Evolutionary conservation across 2,329 filamentous ascomycete species (phyloP), one percentile per base, ranked within the genome.

Genomic region (Fusarium gaditjirri): DNA sequence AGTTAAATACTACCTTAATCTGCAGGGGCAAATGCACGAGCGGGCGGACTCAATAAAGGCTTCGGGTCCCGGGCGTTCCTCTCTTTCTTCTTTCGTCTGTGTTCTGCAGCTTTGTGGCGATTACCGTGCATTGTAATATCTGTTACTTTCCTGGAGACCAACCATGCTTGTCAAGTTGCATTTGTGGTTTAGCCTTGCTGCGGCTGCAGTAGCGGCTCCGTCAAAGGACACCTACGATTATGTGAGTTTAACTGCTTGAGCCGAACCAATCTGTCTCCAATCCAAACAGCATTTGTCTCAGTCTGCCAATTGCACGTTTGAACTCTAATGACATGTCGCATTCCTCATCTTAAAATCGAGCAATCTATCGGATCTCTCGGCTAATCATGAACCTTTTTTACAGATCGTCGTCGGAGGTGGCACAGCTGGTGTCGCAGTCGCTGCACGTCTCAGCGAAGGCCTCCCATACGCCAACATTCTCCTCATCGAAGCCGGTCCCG

Each of bases 361-460:
- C 13, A 12, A n/a, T 7, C 23, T 19, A 21, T 23, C 42, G n/a
- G 4, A 49, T 25, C 23, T n/a, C 25, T 27, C 19, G 14, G 4
- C 42, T 68, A 31, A 68, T 42, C 36, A 3, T 9, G 21, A 44
- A 33, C 19, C 16, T 23, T 13, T 39, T 49, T 35, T 5, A 17
- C 11, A 68, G 65, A 75, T 80, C 25, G 73, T 80, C n/a, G 68
- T 79, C 4, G 79, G 79, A 14, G 79, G 79, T 5, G 79, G 79
- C 2, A 79, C 79, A 7, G 76, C 77, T 11, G 78, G 79, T 13
- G 71, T 80, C 13, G 76, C 77, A 14, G 74, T 80, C 8, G 79
- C 79, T 21, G 77, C 78, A 21, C 73, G 79, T 14, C 69, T 81
- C 2, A 80, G 74, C 31, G 72, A 79, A 50, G 71, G 79, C 33